Evolutionary conservation across 2,329 filamentous ascomycete genomes (phyloP).

Genomic region (Lasiodiplodia hormozganensis): DNA sequence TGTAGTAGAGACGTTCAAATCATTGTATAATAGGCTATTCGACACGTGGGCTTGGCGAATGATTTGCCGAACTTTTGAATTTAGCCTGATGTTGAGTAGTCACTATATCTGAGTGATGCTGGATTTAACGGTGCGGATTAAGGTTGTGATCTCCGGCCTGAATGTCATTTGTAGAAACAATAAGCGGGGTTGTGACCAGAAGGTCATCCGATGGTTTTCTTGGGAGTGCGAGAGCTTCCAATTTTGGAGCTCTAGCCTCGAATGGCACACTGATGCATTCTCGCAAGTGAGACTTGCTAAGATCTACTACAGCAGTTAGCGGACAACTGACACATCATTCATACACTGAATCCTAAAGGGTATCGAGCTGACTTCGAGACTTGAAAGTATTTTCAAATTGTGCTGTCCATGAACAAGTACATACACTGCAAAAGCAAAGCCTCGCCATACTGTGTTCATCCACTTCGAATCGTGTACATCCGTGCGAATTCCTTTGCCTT

Average conservation of each 20-base stretch:
- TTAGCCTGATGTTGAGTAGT: slow-evolving; percentile 4
- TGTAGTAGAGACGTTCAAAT: neutral
- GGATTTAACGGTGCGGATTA: neutral
- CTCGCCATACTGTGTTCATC: no score
- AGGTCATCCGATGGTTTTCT: neutral
- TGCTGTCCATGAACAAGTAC: no score
- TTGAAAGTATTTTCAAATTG: no score
- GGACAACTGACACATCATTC: no score
- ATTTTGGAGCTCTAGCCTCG: neutral
- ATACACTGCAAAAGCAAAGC: no score
- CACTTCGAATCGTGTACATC: no score
- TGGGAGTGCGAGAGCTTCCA: neutral
- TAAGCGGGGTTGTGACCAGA: neutral
- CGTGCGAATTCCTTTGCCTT: no score
- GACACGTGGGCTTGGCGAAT: slow-evolving; percentile 2
- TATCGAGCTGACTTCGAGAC: no score
- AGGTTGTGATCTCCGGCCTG: neutral
- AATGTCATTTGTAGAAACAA: neutral
- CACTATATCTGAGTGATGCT: neutral
- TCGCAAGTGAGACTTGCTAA: no score
- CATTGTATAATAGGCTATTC: slow-evolving; percentile 11
- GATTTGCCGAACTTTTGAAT: neutral
- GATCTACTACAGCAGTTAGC: no score
- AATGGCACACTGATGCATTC: no score
- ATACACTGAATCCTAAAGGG: no score